These are phyloP conservation scores for Piper betle DNA, from an alignment of 164 flowering plant genomes.

Conservation along the genomic window DNA sequence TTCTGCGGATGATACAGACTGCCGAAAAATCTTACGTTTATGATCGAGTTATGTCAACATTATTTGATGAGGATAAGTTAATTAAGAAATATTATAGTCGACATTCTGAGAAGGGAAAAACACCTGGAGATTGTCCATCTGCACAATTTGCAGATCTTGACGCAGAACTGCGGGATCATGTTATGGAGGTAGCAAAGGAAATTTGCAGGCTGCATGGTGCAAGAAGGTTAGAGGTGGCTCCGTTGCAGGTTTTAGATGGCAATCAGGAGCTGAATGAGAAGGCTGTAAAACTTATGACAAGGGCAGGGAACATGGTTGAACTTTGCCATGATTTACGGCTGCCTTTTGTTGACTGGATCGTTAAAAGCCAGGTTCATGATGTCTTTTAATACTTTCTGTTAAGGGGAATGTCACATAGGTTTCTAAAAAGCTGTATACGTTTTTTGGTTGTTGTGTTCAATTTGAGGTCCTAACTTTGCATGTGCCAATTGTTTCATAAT, in stretches of 20 bases:
- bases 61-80: constrained; percentile 57
- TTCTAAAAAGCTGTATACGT: not conserved
- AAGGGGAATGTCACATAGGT: not conserved
- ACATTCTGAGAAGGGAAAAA: constrained; percentile 25
- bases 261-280: constrained; percentile 37
- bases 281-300: constrained; percentile 64
- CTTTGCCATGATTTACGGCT: constrained; percentile 79
- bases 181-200: constrained; percentile 43
- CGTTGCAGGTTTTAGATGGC: constrained; percentile 55
- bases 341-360: constrained; percentile 69
- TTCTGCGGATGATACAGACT: constrained; percentile 57
- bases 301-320: constrained; percentile 85
- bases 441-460: not conserved
- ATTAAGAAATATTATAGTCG: constrained; percentile 32
- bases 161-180: constrained; percentile 53
- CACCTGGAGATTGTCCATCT: constrained; percentile 24
- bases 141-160: constrained; percentile 39
- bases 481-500: no score
- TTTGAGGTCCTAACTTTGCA: not conserved
- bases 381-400: not conserved
- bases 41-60: constrained; percentile 67
- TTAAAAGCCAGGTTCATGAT: constrained; percentile 45
- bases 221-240: constrained; percentile 58
- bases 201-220: constrained; percentile 67
- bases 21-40: constrained; percentile 71